Base-by-base conservation (phyloP, 2,329 filamentous ascomycete genomes). In the Eutypella sp. region DNA sequence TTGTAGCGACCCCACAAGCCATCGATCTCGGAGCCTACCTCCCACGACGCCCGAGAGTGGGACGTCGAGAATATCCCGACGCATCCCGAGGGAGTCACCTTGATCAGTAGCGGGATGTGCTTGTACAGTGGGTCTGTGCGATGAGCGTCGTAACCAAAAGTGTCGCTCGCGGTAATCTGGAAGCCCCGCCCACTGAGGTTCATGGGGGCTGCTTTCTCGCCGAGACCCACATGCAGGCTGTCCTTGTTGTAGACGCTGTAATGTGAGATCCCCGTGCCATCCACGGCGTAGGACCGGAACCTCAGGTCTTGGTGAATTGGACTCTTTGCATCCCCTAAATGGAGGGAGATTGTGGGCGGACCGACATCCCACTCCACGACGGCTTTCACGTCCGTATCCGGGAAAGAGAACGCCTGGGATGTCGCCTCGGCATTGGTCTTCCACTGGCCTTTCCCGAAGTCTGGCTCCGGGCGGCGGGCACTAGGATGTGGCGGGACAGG, bases 1-100 rank as follows among this genome's bases (percentile, higher is more conserved):
- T 88, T 88, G 74, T 81, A 88, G 47, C 77, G 78, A 1, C 85
- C 85, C 83, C 84, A 89, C 66, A 88, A 76, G 23, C 85, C 84
- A 57, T 89, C 85, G 64, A 89, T 84, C 62, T 89, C 85, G 1
- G 80, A 79, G 2, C 85, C 85, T 7, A 89, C 71, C 8, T 77
- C 78, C 69, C 82, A 88, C 15, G 74, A 75, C 0, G 82, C 84
- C 42, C 84, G 69, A 1, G 75, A 71, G 57, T 88, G 81, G 2
- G 77, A 79, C 0, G 82, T 84, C 0, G 84, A 87, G 61, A 89
- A 86, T 16, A 83, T 74, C 0, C 75, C 85, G 0, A 88, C 74
- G 42, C 79, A 84, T 0, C 83, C 84, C 3, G 75, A 58, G 0
- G 81, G 76, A 0, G 79, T 83, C 0, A 78, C 80, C 45, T 86